phyloP scores from a whole-genome alignment of 2,329 filamentous ascomycete genomes.

The Passalora sequoiae region DNA sequence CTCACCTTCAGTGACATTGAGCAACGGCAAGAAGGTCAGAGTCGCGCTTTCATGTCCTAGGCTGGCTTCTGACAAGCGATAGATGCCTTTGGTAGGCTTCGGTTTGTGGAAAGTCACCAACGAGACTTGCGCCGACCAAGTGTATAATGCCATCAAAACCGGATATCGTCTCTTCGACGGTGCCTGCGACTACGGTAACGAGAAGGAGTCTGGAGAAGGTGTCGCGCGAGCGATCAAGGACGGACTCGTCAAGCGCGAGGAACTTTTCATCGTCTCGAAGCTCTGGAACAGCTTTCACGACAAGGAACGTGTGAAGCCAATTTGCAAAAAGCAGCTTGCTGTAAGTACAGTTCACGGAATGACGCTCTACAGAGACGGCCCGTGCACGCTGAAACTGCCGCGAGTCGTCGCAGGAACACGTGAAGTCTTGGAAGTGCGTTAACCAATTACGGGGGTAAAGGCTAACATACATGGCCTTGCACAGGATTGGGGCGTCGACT shows the following conservation, averaged over 20 bases:
- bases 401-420: no score
- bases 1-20: constrained; percentile 33
- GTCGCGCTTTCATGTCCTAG: not conserved
- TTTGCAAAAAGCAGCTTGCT: constrained; percentile 70
- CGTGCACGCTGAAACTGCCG: no score
- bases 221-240: constrained; percentile 75
- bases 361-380: no score
- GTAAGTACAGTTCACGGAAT: no score
- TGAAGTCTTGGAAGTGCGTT: no score
- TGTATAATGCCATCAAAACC: constrained; percentile 66
- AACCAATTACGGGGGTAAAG: no score
- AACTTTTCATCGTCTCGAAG: constrained; percentile 89
- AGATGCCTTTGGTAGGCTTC: constrained; percentile 73
- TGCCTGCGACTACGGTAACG: constrained; percentile 73
- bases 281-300: constrained; percentile 93
- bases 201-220: constrained; percentile 71
- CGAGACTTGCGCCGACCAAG: constrained; percentile 64
- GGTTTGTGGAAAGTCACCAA: constrained; percentile 81
- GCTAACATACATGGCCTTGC: no score
- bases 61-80: not conserved
- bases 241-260: constrained; percentile 73
- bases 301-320: constrained; percentile 67
- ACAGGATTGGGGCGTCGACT: constrained; percentile 80
- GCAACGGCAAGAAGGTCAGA: constrained; percentile 35
- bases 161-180: constrained; percentile 59